Evolutionary conservation across 2,329 filamentous ascomycete genomes (phyloP).

Genomic region (Exophiala sp.): DNA sequence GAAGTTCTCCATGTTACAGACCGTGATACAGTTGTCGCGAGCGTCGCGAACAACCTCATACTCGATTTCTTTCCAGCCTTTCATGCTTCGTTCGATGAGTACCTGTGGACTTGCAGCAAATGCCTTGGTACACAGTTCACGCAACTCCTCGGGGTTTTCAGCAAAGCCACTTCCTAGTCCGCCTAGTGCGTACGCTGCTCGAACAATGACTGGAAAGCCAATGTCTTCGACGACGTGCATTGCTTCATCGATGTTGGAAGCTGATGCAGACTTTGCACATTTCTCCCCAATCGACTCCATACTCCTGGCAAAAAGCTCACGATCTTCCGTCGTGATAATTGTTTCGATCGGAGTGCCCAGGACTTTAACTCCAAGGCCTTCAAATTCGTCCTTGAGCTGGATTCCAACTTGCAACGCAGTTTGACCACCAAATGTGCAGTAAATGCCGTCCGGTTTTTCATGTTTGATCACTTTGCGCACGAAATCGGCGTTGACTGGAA

Average conservation of each 20-base stretch:
- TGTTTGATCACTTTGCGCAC: conserved; percentile 96
- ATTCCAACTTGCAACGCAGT: conserved; percentile 96
- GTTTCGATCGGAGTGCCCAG: conserved; percentile 95
- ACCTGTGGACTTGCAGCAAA: conserved; percentile 95
- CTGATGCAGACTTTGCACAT: conserved; percentile 94
- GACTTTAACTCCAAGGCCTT: conserved; percentile 85
- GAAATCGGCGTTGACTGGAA: conserved; percentile 94
- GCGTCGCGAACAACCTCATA: conserved; percentile 97
- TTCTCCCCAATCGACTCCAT: conserved; percentile 99
- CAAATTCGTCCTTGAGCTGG: conserved; percentile 95
- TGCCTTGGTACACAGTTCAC: conserved; percentile 88
- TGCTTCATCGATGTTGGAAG: conserved; percentile 82
- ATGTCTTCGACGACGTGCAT: conserved; percentile 85
- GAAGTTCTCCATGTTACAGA: conserved; percentile 99
- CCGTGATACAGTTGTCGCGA: conserved; percentile 97
- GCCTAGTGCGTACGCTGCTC: conserved; percentile 92
- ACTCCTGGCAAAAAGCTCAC: conserved; percentile 92
- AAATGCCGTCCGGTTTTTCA: conserved; percentile 93
- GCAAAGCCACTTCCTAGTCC: conserved; percentile 95
- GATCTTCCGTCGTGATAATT: conserved; percentile 97
- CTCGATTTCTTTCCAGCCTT: conserved; percentile 99
- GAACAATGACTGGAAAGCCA: conserved; percentile 93
- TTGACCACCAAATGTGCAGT: conserved; percentile 96
- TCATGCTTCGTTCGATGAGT: conserved; percentile 96
- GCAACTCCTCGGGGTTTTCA: conserved; percentile 75